These are phyloP conservation scores for Piedraia hortae DNA, from an alignment of 2,329 filamentous ascomycete genomes.

Conservation along the genomic window DNA sequence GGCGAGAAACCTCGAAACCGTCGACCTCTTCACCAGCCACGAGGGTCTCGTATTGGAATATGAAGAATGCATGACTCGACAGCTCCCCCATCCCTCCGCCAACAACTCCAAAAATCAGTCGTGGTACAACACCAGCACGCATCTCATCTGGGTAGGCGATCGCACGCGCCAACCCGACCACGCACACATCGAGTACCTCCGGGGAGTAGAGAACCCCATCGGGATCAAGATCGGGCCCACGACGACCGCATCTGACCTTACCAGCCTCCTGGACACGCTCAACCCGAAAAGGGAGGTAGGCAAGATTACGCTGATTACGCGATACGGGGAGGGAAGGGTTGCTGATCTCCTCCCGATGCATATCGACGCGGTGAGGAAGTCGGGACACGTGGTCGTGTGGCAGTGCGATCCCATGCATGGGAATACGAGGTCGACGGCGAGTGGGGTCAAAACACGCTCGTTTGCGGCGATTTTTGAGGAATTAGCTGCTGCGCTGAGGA, in stretches of 20 bases:
- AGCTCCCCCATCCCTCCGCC: slow-evolving; percentile 33
- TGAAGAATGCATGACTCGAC: slow-evolving; percentile 61
- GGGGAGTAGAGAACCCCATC: slow-evolving; percentile 83
- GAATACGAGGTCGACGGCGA: slow-evolving; percentile 35
- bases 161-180: slow-evolving; percentile 80
- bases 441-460: slow-evolving; percentile 71
- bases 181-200: slow-evolving; percentile 91
- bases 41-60: slow-evolving; percentile 88
- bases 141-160: slow-evolving; percentile 97
- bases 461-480: slow-evolving; percentile 80
- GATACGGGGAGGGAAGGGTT: slow-evolving; percentile 65
- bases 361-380: slow-evolving; percentile 66
- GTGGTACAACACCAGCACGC: slow-evolving; percentile 82
- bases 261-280: slow-evolving; percentile 53
- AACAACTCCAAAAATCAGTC: slow-evolving; percentile 4
- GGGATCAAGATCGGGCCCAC: slow-evolving; percentile 87
- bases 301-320: slow-evolving; percentile 87
- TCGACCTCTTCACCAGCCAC: slow-evolving; percentile 87
- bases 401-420: slow-evolving; percentile 99
- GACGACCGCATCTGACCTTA: slow-evolving; percentile 49
- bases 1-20: slow-evolving; percentile 58
- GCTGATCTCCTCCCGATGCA: slow-evolving; percentile 49
- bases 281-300: slow-evolving; percentile 62
- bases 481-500: slow-evolving; percentile 52
- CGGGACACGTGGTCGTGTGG: slow-evolving; percentile 60